Evolutionary conservation across 352 stramenopile species (phyloP), one percentile per base, ranked within the genome.

Genomic region (Peronospora destructor): DNA sequence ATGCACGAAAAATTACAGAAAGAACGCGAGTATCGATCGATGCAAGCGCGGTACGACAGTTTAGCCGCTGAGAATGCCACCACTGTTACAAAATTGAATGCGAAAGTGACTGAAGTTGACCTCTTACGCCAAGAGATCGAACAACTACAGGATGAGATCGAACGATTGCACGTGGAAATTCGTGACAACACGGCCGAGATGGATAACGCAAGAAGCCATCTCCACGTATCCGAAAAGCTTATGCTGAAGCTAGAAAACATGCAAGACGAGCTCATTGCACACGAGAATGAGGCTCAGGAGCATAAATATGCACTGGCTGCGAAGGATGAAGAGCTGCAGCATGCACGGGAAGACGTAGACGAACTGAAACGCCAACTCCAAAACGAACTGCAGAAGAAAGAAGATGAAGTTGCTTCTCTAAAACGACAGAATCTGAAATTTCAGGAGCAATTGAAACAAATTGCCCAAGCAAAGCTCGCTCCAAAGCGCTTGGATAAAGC

Each of bases 1-100:
- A 56, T 80, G 50, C 72, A 84, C 21, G 72, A 84, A 47, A 75
- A 70, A 11, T 49, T 84, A 26, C 66, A 76, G 39, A 73, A 64
- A 35, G 72, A 81, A 41, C 67, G 72, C 26, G 67, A 81, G 11
- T 40, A 66, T 19, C 72, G 69, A 30, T 57, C 67, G 0, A 26
- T 76, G 29, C 67, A 79, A 50, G 30, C 41, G 8, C 61, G 45
- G 14, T 64, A 47, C 11, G 65, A 78, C 13, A 53, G 10, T 9
- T 46, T 77, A 38, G 52, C 45, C 17, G 54, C 28, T 36, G 64
- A 76, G 44, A 66, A 58, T 33, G 30, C 37, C 11, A 35, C 42
- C 13, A 35, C 44, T 42, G 40, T 23, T 8, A 44, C 57, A 9
- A 56, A 73, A 12, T 37, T 77, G 38, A 40, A 56, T 26, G 41